Percentiles rank a stretch among this genome's conserved stretches.
These are phyloP conservation scores for Inga leiocalycina DNA, from an alignment of 306 rosid species.

Conservation along the genomic window DNA sequence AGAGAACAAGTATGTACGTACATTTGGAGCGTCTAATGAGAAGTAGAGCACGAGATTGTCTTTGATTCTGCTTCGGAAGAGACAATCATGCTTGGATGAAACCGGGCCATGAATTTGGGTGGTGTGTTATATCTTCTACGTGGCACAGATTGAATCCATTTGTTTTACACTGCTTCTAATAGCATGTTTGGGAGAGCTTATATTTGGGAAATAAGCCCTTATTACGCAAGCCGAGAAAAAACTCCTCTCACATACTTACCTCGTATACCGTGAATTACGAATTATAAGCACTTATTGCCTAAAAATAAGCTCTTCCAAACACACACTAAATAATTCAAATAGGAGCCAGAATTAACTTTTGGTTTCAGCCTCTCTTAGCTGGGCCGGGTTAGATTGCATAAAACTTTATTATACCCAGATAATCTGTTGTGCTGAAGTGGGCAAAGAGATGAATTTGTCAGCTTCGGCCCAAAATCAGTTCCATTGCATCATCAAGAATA, in stretches of 20 bases:
- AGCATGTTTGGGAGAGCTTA: no score
- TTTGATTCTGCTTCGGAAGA: not conserved
- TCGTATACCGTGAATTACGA: no score
- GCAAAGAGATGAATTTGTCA: not conserved
- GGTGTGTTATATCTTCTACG: slow-evolving; percentile 44
- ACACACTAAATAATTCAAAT: not conserved
- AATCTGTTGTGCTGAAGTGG: no score
- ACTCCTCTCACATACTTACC: no score
- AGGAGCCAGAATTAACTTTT: not conserved
- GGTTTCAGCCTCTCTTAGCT: not conserved
- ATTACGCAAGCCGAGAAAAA: no score
- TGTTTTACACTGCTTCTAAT: not conserved
- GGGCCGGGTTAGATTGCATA: not conserved
- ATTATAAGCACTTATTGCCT: no score
- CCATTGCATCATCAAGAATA: not conserved
- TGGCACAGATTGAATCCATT: slow-evolving; percentile 39
- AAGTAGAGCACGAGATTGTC: slow-evolving; percentile 1
- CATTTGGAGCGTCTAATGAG: not conserved
- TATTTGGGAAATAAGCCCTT: no score
- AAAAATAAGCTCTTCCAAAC: no score
- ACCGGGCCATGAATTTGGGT: slow-evolving; percentile 44
- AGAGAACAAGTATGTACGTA: not conserved
- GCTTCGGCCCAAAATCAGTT: not conserved
- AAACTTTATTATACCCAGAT: not conserved
- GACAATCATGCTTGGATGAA: slow-evolving; percentile 26